These are phyloP conservation scores for Crassisporium funariophilum DNA, from an alignment of 768 basidiomycete genomes.

Conservation along the genomic window DNA sequence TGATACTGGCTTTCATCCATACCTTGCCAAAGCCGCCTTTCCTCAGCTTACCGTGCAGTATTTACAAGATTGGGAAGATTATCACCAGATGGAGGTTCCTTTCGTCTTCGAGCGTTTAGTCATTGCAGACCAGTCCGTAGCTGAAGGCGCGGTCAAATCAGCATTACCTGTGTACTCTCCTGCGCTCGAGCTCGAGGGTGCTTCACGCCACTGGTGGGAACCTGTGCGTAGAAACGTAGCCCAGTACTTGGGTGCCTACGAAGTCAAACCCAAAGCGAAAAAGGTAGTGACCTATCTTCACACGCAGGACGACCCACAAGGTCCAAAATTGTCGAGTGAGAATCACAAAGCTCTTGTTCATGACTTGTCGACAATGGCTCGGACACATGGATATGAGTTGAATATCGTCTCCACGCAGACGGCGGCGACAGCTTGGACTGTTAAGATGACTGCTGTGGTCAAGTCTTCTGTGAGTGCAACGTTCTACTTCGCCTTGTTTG, in stretches of 20 bases:
- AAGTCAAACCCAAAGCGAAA: conserved; percentile 28
- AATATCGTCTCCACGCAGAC: conserved; percentile 53
- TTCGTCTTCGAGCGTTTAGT: conserved; percentile 78
- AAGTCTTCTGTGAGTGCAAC: conserved; percentile 61
- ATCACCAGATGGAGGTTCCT: conserved; percentile 63
- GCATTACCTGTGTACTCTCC: conserved; percentile 46
- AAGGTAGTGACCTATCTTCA: conserved; percentile 39
- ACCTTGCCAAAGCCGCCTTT: conserved; percentile 72
- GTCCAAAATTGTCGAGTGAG: conserved; percentile 50
- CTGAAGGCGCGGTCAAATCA: conserved; percentile 30
- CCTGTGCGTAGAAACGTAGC: conserved; percentile 49
- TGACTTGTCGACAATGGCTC: conserved; percentile 55
- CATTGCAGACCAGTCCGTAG: conserved; percentile 75
- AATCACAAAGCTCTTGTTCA: conserved; percentile 65
- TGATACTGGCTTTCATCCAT: conserved; percentile 71
- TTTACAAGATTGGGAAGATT: conserved; percentile 77
- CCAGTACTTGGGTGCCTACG: conserved; percentile 41
- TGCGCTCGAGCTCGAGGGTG: conserved; percentile 42
- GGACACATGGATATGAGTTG: conserved; percentile 55
- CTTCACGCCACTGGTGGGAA: conserved; percentile 70
- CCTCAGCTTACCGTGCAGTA: conserved; percentile 70
- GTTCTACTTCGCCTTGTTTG: conserved; percentile 3
- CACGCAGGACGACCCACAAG: conserved; percentile 53
- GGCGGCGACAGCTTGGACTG: conserved; percentile 54
- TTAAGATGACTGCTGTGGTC: conserved; percentile 64